Percentiles rank a stretch among this genome's conserved stretches.
Evolutionary conservation across 371 early-diverging fungal genomes (phyloP).

Genomic region (Zopfochytrium polystomum): DNA sequence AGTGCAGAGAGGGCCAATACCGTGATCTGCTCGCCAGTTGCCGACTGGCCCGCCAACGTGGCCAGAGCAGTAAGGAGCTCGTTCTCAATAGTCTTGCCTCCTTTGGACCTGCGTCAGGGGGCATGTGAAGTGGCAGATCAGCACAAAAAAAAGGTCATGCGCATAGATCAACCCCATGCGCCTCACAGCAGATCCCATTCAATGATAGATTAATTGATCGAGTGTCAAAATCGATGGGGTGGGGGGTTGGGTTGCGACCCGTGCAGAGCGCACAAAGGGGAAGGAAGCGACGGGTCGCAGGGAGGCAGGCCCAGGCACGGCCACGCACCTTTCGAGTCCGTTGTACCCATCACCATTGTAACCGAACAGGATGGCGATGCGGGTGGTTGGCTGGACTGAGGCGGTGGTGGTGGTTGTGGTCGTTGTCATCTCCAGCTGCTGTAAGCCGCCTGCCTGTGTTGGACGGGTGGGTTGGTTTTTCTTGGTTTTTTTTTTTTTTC

Average conservation of each 20-base stretch:
- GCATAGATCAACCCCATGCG: no score
- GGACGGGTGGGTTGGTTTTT: no score
- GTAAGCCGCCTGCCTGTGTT: no score
- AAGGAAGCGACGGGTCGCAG: no score
- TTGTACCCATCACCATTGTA: slow-evolving; percentile 37
- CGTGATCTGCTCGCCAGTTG: slow-evolving; percentile 27
- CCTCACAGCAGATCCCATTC: neutral
- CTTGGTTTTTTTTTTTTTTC: no score
- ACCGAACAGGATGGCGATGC: slow-evolving; percentile 38
- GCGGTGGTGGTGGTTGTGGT: no score
- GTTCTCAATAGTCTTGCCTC: slow-evolving; percentile 35
- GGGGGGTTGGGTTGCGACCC: neutral
- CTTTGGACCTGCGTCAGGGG: slow-evolving; percentile 27
- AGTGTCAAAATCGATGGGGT: neutral
- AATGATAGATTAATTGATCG: neutral
- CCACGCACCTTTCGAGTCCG: slow-evolving; percentile 39
- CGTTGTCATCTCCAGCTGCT: no score
- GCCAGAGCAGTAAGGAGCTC: slow-evolving; percentile 36
- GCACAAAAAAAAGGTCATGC: neutral
- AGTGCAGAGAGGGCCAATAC: slow-evolving; percentile 13
- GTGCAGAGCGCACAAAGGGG: no score
- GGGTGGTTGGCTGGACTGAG: no score
- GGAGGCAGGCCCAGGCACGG: no score
- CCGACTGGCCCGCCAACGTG: slow-evolving; percentile 24
- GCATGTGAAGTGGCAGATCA: neutral